These are phyloP conservation scores for Cytospora mali DNA, from an alignment of 2,329 filamentous ascomycete species.

Conservation along the genomic window DNA sequence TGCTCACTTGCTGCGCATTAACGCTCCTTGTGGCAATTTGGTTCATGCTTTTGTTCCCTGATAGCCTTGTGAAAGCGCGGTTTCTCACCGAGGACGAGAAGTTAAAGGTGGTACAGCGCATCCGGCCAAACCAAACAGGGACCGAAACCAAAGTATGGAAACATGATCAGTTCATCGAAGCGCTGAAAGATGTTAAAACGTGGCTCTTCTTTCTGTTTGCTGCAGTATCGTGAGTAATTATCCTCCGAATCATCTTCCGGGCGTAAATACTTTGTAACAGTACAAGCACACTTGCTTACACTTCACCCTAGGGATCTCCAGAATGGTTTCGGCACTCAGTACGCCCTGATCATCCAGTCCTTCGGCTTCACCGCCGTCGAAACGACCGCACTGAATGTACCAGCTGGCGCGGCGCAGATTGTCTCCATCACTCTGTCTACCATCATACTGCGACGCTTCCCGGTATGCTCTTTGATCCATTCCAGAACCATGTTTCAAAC, in stretches of 20 bases:
- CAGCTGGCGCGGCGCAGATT: slow-evolving; percentile 8
- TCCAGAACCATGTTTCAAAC: too few species aligned
- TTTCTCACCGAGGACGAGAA: slow-evolving; percentile 13
- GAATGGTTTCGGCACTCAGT: slow-evolving; percentile 6
- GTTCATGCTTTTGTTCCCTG: slow-evolving; percentile 1
- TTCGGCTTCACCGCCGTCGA: slow-evolving; percentile 6
- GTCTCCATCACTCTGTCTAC: slow-evolving; percentile 1
- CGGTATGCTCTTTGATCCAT: not conserved
- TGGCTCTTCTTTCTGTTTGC: slow-evolving; percentile 17
- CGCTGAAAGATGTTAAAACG: slow-evolving; percentile 1
- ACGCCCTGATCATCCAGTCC: slow-evolving; percentile 13
- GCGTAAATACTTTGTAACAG: too few species aligned
- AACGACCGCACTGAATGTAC: slow-evolving; percentile 10
- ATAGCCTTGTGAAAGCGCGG: slow-evolving; percentile 1
- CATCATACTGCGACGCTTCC: slow-evolving; percentile 1
- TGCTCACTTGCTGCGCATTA: not conserved
- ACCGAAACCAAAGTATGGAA: slow-evolving; percentile 13
- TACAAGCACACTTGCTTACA: too few species aligned
- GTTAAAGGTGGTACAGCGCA: not conserved
- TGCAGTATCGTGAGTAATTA: slow-evolving; percentile 12
- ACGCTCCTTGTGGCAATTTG: not conserved
- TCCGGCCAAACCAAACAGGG: slow-evolving; percentile 7
- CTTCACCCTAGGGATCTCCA: slow-evolving; percentile 1
- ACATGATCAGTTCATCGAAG: slow-evolving; percentile 2
- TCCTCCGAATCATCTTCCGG: not conserved